Conservation (phyloP, 495 filamentous ascomycete species). For the Xeromyces bisporus region DNA sequence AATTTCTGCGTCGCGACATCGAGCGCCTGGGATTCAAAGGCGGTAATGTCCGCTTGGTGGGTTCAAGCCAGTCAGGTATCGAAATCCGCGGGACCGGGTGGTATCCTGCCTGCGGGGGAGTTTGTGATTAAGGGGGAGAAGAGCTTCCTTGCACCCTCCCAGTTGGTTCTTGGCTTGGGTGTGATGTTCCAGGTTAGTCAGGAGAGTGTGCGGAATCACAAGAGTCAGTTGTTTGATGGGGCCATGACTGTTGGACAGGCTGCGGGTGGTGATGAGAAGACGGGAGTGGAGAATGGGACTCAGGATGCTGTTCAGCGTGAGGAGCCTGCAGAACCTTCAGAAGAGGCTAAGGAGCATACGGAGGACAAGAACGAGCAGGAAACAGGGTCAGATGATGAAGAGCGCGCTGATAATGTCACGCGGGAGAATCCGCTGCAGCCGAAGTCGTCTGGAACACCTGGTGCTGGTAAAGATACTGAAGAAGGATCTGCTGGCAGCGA, state of each 20-base stretch:
- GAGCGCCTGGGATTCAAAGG: constrained; percentile 87
- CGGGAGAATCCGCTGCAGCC: constrained; percentile 17
- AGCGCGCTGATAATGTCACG: constrained; percentile 9
- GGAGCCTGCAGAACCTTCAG: constrained; percentile 1
- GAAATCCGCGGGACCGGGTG: constrained; percentile 63
- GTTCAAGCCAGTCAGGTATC: constrained; percentile 73
- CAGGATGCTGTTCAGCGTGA: constrained; percentile 1
- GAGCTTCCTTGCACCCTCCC: constrained; percentile 78
- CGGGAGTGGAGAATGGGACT: not conserved
- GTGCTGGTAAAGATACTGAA: constrained; percentile 18
- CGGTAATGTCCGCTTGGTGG: constrained; percentile 91
- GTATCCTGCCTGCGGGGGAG: constrained; percentile 54
- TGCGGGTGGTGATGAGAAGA: constrained; percentile 1
- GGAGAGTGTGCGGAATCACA: constrained; percentile 65
- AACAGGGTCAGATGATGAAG: constrained; percentile 15
- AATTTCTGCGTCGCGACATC: constrained; percentile 68
- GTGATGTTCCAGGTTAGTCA: constrained; percentile 81
- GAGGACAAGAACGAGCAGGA: constrained; percentile 5
- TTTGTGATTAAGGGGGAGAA: constrained; percentile 75
- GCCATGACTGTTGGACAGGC: constrained; percentile 2
- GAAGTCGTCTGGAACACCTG: constrained; percentile 9
- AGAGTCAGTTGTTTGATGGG: constrained; percentile 47
- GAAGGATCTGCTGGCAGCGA: constrained; percentile 11
- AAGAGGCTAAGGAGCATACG: not conserved
- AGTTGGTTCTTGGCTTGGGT: constrained; percentile 71